Conservation (phyloP, 345 rosid species). For the Eucalyptus camaldulensis region DNA sequence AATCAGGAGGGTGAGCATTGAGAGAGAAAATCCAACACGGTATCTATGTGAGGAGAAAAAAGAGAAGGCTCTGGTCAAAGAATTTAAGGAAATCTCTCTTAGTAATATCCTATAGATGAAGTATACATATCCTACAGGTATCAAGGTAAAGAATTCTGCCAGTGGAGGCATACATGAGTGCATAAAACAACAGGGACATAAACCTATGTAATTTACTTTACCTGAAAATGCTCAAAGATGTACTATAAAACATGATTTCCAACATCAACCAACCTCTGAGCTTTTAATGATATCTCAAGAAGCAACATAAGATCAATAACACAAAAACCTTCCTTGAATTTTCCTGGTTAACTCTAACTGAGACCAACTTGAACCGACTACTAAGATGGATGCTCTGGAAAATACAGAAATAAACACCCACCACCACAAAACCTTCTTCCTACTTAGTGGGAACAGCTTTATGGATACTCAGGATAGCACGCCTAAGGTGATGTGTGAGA, state of each 20-base stretch:
- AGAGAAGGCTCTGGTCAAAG: not conserved
- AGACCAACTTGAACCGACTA: not conserved
- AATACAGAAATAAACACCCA: not conserved
- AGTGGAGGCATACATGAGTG: not conserved
- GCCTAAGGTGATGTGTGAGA: not conserved
- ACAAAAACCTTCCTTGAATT: not conserved
- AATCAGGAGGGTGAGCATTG: not conserved
- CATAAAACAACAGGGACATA: not conserved
- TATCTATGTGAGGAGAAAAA: not conserved
- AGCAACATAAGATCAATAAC: not conserved
- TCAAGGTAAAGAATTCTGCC: not conserved
- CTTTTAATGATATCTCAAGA: not conserved
- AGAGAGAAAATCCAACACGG: not conserved
- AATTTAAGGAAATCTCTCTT: not conserved
- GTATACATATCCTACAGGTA: not conserved
- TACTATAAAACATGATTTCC: not conserved
- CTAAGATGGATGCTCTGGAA: not conserved
- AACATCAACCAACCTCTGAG: not conserved
- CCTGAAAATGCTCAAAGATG: not conserved
- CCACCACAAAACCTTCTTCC: not conserved
- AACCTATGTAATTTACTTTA: not conserved
- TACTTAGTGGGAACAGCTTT: not conserved
- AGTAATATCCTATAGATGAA: not conserved
- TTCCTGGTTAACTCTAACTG: not conserved
- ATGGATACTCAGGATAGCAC: not conserved